Percentiles rank a stretch among this genome's conserved stretches.
Conservation (phyloP, 768 basidiomycete genomes). For the Phaeotremella fagi region DNA sequence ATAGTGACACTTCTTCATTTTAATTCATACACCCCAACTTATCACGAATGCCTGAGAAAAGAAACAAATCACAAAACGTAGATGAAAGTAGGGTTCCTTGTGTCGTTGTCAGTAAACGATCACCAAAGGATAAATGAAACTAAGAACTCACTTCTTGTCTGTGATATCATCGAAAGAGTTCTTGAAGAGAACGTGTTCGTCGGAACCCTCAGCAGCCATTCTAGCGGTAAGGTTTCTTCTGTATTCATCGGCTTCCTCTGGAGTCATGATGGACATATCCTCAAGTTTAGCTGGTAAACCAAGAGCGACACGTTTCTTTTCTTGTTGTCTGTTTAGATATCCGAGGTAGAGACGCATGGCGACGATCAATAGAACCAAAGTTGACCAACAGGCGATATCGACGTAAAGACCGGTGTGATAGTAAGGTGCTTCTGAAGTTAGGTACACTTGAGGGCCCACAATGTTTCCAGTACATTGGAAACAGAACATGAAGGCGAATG, state of each 20-base stretch:
- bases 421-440: constrained; percentile 6
- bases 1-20: too few relatives aligned
- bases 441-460: neutral
- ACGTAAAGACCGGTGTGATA: constrained; percentile 19
- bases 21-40: too few relatives aligned
- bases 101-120: too few relatives aligned
- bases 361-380: constrained; percentile 3
- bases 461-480: neutral
- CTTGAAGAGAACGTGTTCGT: neutral
- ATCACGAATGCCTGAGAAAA: too few relatives aligned
- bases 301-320: constrained; percentile 6
- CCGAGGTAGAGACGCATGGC: constrained; percentile 8
- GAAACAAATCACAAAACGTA: constrained; percentile 10
- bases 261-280: neutral
- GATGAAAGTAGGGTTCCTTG: constrained; percentile 17
- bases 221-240: neutral
- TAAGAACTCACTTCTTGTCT: neutral
- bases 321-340: constrained; percentile 16
- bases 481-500: neutral
- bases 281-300: constrained; percentile 4
- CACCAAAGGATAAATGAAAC: too few relatives aligned
- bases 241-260: neutral
- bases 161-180: neutral
- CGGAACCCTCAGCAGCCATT: neutral
- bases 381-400: constrained; percentile 15